A percentile compares a stretch with the other conserved stretches of the same genome.
phyloP scores from a whole-genome alignment of 108 stramenopile species.

The Skeletonema menzelii region DNA sequence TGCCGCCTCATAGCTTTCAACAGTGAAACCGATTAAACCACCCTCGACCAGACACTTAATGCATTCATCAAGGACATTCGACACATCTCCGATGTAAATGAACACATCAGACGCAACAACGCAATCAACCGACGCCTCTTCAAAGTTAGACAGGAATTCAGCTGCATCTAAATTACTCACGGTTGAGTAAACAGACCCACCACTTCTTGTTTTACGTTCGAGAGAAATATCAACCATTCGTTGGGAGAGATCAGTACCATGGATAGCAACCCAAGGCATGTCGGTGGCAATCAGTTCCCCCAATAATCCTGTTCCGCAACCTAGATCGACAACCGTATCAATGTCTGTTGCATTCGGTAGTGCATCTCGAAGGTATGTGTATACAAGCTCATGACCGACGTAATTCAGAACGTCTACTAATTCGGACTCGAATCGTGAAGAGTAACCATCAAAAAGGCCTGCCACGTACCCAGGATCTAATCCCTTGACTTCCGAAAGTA shows the following conservation, averaged over 20 bases:
- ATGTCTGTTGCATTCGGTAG: slow-evolving; percentile 12
- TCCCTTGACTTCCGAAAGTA: slow-evolving; percentile 1
- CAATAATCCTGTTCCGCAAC: slow-evolving; percentile 31
- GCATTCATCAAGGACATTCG: slow-evolving; percentile 11
- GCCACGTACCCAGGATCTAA: slow-evolving; percentile 23
- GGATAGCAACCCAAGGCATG: slow-evolving; percentile 17
- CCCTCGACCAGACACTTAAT: background rate
- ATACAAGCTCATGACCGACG: slow-evolving; percentile 19
- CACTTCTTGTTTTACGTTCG: slow-evolving; percentile 19
- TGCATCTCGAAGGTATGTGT: slow-evolving; percentile 8
- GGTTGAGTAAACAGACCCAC: slow-evolving; percentile 11
- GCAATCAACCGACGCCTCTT: slow-evolving; percentile 14
- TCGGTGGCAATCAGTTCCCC: slow-evolving; percentile 17
- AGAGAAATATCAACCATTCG: slow-evolving; percentile 35
- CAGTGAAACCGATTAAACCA: slow-evolving; percentile 27
- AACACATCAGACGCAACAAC: slow-evolving; percentile 33
- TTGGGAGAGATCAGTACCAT: slow-evolving; percentile 31
- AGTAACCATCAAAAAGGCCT: slow-evolving; percentile 29
- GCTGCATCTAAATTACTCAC: slow-evolving; percentile 17
- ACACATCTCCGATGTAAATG: slow-evolving; percentile 32
- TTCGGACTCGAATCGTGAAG: slow-evolving; percentile 27
- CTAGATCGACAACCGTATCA: slow-evolving; percentile 19
- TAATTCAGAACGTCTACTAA: slow-evolving; percentile 24
- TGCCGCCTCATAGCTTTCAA: slow-evolving; percentile 17
- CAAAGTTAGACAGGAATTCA: slow-evolving; percentile 16